A percentile compares a stretch with the other conserved stretches of the same genome.
These are phyloP conservation scores for Ambrosiella beaveri DNA, from an alignment of 2,329 filamentous ascomycete species.

Conservation along the genomic window DNA sequence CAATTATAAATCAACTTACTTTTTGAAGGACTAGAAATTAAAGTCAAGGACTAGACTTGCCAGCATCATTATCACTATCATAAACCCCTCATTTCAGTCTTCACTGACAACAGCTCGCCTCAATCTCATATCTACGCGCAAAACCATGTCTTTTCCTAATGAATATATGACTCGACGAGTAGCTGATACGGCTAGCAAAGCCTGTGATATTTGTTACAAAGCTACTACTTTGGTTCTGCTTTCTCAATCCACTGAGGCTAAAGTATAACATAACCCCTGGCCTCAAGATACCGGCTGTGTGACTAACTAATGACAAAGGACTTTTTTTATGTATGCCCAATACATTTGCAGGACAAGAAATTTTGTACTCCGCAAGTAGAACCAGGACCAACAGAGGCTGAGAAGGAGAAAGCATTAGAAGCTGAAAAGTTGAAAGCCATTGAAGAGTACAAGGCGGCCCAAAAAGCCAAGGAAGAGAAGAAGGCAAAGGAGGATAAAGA, in stretches of 20 bases:
- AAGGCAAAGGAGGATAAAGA: constrained; percentile 37
- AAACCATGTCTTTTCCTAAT: constrained; percentile 47
- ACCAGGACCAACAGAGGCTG: constrained; percentile 34
- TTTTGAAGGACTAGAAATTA: no score
- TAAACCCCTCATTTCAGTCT: not conserved
- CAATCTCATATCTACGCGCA: not conserved
- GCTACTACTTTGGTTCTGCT: constrained; percentile 74
- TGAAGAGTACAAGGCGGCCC: constrained; percentile 62
- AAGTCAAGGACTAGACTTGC: no score
- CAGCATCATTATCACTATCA: not conserved
- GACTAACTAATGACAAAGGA: constrained; percentile 30
- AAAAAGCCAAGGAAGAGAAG: constrained; percentile 51
- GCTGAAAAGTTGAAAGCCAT: constrained; percentile 47
- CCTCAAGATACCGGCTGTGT: constrained; percentile 7
- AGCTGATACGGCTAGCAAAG: constrained; percentile 63
- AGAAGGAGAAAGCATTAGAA: constrained; percentile 40
- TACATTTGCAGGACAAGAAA: constrained; percentile 64
- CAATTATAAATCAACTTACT: no score
- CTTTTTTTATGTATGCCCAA: constrained; percentile 79
- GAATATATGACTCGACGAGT: constrained; percentile 74
- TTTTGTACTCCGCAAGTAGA: constrained; percentile 67
- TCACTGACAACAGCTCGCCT: not conserved
- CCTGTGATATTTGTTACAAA: constrained; percentile 86
- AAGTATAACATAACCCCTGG: constrained; percentile 3
- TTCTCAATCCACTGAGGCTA: constrained; percentile 11